phyloP scores from a whole-genome alignment of 495 filamentous ascomycete genomes.

The Penicillium argentinense region DNA sequence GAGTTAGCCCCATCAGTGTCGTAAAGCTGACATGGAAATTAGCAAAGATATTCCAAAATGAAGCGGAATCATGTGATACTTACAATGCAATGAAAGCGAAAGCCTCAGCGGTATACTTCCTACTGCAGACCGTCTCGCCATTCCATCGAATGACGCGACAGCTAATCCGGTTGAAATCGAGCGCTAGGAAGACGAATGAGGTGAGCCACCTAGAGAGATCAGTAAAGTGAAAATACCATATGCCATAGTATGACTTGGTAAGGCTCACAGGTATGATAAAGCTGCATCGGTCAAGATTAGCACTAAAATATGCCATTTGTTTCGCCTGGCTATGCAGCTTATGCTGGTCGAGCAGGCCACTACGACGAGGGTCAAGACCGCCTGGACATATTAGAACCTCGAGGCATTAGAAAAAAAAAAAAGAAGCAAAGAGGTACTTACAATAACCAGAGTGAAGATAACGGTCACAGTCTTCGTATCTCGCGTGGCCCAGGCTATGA shows the following conservation, averaged over 20 bases:
- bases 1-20: background rate
- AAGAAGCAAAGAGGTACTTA: slow-evolving; percentile 2
- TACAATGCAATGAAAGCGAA: slow-evolving; percentile 28
- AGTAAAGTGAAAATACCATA: background rate
- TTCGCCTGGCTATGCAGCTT: slow-evolving; percentile 13
- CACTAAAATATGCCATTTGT: slow-evolving; percentile 12
- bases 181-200: slow-evolving; percentile 21
- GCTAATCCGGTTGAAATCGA: slow-evolving; percentile 16
- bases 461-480: slow-evolving; percentile 22
- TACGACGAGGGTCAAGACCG: slow-evolving; percentile 8
- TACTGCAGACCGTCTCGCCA: slow-evolving; percentile 13
- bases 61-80: slow-evolving; percentile 1
- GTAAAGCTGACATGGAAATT: slow-evolving; percentile 1
- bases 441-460: slow-evolving; percentile 18
- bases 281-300: slow-evolving; percentile 10
- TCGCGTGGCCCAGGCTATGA: slow-evolving; percentile 20
- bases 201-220: slow-evolving; percentile 19
- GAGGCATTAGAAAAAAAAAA: background rate
- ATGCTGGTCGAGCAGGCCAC: slow-evolving; percentile 1
- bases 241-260: background rate
- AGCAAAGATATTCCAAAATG: background rate
- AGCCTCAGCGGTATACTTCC: slow-evolving; percentile 20
- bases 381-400: slow-evolving; percentile 3
- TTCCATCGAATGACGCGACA: slow-evolving; percentile 19
- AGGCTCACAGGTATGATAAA: slow-evolving; percentile 17